Evolutionary conservation across 2,329 filamentous ascomycete genomes (phyloP), one percentile per base, ranked within the genome.

Genomic region (Xylariaceae sp.): DNA sequence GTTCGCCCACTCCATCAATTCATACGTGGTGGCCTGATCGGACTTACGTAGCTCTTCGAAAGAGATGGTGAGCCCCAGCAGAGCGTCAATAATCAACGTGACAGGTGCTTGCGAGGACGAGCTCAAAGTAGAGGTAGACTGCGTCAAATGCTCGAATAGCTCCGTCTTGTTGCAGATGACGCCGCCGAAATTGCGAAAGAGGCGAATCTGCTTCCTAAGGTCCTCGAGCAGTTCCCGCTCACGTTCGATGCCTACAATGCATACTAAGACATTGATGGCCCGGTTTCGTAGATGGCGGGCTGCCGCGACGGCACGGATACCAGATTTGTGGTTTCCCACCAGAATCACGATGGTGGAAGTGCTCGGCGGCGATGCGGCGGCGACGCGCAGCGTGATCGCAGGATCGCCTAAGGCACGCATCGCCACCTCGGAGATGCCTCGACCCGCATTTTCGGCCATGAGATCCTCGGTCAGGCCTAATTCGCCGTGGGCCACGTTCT

Each of bases 261-360:
- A 92, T 5, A 94, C 70, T 29, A 93, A 75, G 23, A 94, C 79
- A 36, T 86, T 81, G 35, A 86, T 67, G 14, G 84, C 83, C 43
- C 89, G 84, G 52, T 89, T 90, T 32, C 85, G 78, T 7, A 96
- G 72, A 56, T 96, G 89, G 4, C 92, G 77, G 18, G 82, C 88
- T 4, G 88, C 88, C 11, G 87, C 84, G 33, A 96, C 71, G 3
- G 88, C 87, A 38, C 90, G 75, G 23, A 85, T 80, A 24, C 90
- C 89, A 1, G 82, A 88, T 45, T 87, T 87, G 58, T 94, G 90
- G 57, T 95, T 96, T n/a, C 92, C 90, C 0, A 86, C 89, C n/a
- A 96, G 69, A 5, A 96, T 76, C 15, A 94, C 77, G 19, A 77
- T 63, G 1, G 68, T 66, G 35, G 53, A 43, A 18, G 60, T 32